These are phyloP conservation scores for Chrysosporium keratinophilum DNA, from an alignment of 2,329 filamentous ascomycete genomes.

Conservation along the genomic window DNA sequence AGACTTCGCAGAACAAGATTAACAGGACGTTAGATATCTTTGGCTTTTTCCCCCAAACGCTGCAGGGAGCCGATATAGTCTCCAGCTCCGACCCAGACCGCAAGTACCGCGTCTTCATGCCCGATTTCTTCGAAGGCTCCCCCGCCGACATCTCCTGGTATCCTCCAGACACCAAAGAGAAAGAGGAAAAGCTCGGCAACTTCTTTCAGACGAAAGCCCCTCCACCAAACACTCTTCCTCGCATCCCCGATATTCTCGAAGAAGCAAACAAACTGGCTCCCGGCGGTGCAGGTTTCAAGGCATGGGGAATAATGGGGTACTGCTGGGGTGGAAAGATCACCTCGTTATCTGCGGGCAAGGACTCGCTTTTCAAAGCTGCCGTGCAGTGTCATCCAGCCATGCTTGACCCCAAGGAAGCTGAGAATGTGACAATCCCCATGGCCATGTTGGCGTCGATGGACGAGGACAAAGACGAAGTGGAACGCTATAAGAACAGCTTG, in stretches of 20 bases:
- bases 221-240: slow-evolving; percentile 47
- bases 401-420: slow-evolving; percentile 45
- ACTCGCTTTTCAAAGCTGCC: slow-evolving; percentile 44
- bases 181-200: slow-evolving; percentile 48
- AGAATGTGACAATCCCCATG: slow-evolving; percentile 44
- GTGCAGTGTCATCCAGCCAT: slow-evolving; percentile 46
- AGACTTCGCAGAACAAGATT: not conserved
- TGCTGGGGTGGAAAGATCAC: slow-evolving; percentile 45
- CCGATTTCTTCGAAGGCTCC: slow-evolving; percentile 77
- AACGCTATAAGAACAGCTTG: slow-evolving; percentile 23
- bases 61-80: slow-evolving; percentile 55
- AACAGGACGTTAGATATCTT: slow-evolving; percentile 45
- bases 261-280: slow-evolving; percentile 42
- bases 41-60: slow-evolving; percentile 52
- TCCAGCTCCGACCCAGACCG: slow-evolving; percentile 53
- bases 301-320: slow-evolving; percentile 51
- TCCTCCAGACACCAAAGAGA: slow-evolving; percentile 50
- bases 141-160: slow-evolving; percentile 55
- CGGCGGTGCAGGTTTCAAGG: slow-evolving; percentile 34
- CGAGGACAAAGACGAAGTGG: slow-evolving; percentile 39
- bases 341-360: slow-evolving; percentile 39
- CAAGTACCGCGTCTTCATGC: slow-evolving; percentile 79
- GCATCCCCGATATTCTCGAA: slow-evolving; percentile 46
- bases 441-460: slow-evolving; percentile 45
- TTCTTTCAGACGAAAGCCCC: slow-evolving; percentile 50